Base-by-base conservation (phyloP, 2,329 filamentous ascomycete species). In the Phialemoniopsis sp. region DNA sequence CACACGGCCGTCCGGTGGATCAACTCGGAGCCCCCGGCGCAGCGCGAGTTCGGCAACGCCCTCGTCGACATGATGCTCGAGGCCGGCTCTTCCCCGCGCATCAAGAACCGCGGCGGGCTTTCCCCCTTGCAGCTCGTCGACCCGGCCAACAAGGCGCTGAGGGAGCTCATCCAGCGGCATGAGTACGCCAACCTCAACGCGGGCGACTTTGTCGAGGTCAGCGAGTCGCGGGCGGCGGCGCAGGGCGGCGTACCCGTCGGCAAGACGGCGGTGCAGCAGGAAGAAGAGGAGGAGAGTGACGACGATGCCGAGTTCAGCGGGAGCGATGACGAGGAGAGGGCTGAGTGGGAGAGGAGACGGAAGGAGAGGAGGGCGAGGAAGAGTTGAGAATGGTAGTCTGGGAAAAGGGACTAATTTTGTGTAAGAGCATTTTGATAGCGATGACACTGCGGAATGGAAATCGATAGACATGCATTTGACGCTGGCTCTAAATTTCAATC, bases 61-160 rank as follows among this genome's bases (percentile, higher is more conserved):
- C 73, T 93, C 39, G 76, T 91, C 50, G 76, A 83, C 51, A 88
- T 93, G 72, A 80, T 94, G 73, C 74, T 91, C 47, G 87, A 93
- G 65, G 87, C 87, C 39, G 88, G 88, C 42, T 73, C 68, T 37
- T 73, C 63, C 62, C 62, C 76, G 40, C 71, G 76, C 44, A 51
- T 69, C 52, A 69, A 68, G 60, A 91, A 91, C 68, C 85, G 84
- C 63, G 83, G 79, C 38, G 82, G 84, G 52, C 72, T 89, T 43
- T 87, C 82, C 37, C 75, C 87, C 19, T 57, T 76, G 39, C 82
- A 89, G 62, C 74, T 91, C 45, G 82, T 83, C 39, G 87, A 91
- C 62, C 87, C 86, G 13, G 57, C 73, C 35, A 88, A 90, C 62
- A 55, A 57, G 17, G 74, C 71, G 38, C 67, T 90, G 39, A 68